Conservation (phyloP, 1,284 basidiomycete genomes). For the Sutorius eximius region DNA sequence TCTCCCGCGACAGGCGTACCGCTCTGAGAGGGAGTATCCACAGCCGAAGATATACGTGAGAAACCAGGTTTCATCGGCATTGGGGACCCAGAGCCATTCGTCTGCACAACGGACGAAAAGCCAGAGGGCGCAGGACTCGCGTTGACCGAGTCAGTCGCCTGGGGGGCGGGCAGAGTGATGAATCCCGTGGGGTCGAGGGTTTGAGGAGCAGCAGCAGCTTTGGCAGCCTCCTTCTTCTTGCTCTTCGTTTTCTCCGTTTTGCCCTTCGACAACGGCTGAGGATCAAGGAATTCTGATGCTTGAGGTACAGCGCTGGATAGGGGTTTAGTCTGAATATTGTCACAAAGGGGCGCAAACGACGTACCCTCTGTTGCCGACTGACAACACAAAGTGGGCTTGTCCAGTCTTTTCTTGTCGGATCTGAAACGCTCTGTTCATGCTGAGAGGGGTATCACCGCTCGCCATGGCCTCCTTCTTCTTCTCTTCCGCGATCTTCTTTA, state of each 20-base stretch:
- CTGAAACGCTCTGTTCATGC: conserved; percentile 90
- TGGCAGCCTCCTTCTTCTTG: conserved; percentile 70
- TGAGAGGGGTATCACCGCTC: conserved; percentile 89
- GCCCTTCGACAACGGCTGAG: conserved; percentile 68
- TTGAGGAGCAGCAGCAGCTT: conserved; percentile 42
- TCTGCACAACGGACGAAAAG: conserved; percentile 36
- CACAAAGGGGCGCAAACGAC: conserved; percentile 28
- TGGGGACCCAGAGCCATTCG: conserved; percentile 54
- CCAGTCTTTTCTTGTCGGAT: conserved; percentile 88
- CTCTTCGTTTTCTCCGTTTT: conserved; percentile 77
- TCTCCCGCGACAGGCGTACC: conserved; percentile 60
- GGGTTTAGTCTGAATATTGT: conserved; percentile 7
- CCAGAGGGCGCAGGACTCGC: conserved; percentile 47
- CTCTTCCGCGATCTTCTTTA: conserved; percentile 94
- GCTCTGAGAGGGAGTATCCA: conserved; percentile 46
- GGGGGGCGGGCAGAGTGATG: conserved; percentile 65
- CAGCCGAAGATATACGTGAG: conserved; percentile 66
- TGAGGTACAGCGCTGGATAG: conserved; percentile 72
- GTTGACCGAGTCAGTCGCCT: conserved; percentile 40
- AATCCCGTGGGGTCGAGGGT: conserved; percentile 57
- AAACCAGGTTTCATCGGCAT: conserved; percentile 68
- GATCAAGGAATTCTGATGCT: conserved; percentile 72
- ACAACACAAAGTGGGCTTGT: conserved; percentile 91
- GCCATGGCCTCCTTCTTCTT: conserved; percentile 88
- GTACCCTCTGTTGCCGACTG: conserved; percentile 90